These are phyloP conservation scores for Epichloe sp. DNA, from an alignment of 2,329 filamentous ascomycete genomes.

Conservation along the genomic window DNA sequence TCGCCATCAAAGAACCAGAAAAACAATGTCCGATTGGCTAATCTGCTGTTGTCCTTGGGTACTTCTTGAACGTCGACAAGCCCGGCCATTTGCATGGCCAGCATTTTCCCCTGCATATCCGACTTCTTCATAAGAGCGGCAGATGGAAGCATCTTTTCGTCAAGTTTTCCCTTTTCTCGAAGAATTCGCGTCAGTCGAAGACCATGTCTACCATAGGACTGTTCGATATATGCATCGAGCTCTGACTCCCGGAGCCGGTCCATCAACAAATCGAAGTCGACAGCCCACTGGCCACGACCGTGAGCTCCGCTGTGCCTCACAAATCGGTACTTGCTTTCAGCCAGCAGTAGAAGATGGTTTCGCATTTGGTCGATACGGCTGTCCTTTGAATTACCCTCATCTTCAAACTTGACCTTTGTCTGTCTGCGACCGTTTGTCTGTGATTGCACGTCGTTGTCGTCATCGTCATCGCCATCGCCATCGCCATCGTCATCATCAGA, in stretches of 20 bases:
- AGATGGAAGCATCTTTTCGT: slow-evolving; percentile 77
- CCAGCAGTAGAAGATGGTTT: slow-evolving; percentile 59
- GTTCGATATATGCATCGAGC: slow-evolving; percentile 68
- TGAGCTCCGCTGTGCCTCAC: slow-evolving; percentile 51
- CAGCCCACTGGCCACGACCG: slow-evolving; percentile 62
- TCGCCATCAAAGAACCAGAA: slow-evolving; percentile 83
- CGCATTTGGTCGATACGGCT: slow-evolving; percentile 48
- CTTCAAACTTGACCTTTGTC: slow-evolving; percentile 39
- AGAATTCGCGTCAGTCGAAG: slow-evolving; percentile 78
- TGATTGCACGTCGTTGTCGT: slow-evolving; percentile 8
- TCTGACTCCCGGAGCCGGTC: slow-evolving; percentile 61
- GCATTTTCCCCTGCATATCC: slow-evolving; percentile 73
- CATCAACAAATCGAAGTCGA: slow-evolving; percentile 67
- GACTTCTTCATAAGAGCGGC: slow-evolving; percentile 73
- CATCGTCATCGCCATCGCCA: slow-evolving; percentile 9
- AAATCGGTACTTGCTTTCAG: slow-evolving; percentile 56
- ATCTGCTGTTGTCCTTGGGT: slow-evolving; percentile 70
- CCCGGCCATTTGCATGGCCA: slow-evolving; percentile 73
- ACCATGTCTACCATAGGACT: slow-evolving; percentile 62
- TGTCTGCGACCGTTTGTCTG: slow-evolving; percentile 24
- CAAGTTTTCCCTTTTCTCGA: slow-evolving; percentile 77
- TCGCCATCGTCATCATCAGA: slow-evolving; percentile 16
- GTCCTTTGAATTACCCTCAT: slow-evolving; percentile 25
- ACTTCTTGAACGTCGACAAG: slow-evolving; percentile 90
- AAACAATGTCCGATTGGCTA: slow-evolving; percentile 74